These are phyloP conservation scores for Aspergillus sojae DNA, from an alignment of 2,329 filamentous ascomycete species.

Conservation along the genomic window DNA sequence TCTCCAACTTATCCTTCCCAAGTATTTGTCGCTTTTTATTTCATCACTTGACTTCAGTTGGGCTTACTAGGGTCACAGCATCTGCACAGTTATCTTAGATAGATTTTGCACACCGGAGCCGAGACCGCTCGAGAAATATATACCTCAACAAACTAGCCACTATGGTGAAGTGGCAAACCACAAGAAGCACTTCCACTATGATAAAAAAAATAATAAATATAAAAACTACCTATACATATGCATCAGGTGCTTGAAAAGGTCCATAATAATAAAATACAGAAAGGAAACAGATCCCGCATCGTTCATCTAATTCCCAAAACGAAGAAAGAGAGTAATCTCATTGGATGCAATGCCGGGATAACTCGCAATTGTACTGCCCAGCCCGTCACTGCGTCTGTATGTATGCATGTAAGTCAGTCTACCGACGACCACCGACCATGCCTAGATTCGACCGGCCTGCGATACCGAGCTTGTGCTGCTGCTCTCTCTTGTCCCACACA, in stretches of 20 bases:
- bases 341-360: background rate
- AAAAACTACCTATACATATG: constrained; percentile 2
- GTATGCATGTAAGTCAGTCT: background rate
- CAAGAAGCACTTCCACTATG: background rate
- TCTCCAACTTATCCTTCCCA: background rate
- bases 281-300: background rate
- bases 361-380: background rate
- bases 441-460: constrained; percentile 71
- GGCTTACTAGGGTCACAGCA: no score
- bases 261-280: background rate
- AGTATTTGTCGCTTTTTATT: background rate
- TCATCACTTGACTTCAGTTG: background rate
- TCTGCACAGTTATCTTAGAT: background rate
- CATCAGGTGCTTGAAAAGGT: background rate
- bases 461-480: constrained; percentile 80
- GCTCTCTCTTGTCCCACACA: constrained; percentile 80
- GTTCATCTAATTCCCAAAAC: background rate
- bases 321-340: background rate
- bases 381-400: background rate
- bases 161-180: background rate
- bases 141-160: no score
- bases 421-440: constrained; percentile 1
- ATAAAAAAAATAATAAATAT: background rate
- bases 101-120: background rate
- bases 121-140: background rate